phyloP scores from a whole-genome alignment of 306 rosid species.

The cucumber (Cucumis sativus) region Cucumber_9930_V3 NC_026659.2:2333001-2333500 shows the following conservation, averaged over 20 bases:
- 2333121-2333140: conserved; percentile 11
- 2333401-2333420: neutral
- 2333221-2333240: neutral
- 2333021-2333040: neutral
- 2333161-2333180: conserved; percentile 70
- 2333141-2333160: conserved; percentile 69
- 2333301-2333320: neutral
- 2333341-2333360: neutral
- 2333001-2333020: neutral
- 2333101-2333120: neutral
- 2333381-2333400: neutral
- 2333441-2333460: neutral
- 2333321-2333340: neutral
- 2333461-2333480: conserved; percentile 7
- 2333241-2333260: neutral
- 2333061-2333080: neutral
- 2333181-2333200: conserved; percentile 81
- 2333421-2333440: neutral
- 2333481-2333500: conserved; percentile 2
- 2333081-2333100: neutral
- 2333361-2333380: neutral
- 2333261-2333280: neutral
- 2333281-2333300: neutral
- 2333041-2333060: neutral
- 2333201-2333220: conserved; percentile 21